These are phyloP conservation scores for Lactarius indigo DNA, from an alignment of 768 basidiomycete genomes.

Conservation along the genomic window DNA sequence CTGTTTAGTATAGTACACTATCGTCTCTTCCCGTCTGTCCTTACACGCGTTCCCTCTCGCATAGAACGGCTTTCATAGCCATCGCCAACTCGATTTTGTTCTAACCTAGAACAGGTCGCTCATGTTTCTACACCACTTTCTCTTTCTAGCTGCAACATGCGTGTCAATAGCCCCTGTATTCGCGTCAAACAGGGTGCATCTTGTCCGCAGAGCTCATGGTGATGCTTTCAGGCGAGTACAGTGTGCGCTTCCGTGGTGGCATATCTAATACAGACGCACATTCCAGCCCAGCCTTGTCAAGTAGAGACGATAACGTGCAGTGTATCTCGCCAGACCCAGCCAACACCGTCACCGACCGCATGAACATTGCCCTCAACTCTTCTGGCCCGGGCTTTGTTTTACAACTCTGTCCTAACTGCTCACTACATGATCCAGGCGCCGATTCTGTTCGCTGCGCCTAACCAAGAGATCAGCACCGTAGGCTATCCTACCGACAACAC, in stretches of 20 bases:
- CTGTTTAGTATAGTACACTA: not conserved
- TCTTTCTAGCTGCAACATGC: not conserved
- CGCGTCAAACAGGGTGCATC: not conserved
- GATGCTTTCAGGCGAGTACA: not conserved
- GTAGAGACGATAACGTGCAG: slow-evolving; percentile 10
- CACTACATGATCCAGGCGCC: slow-evolving; percentile 64
- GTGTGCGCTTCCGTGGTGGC: no score
- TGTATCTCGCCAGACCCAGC: slow-evolving; percentile 50
- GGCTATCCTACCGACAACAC: slow-evolving; percentile 68
- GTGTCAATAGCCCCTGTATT: not conserved
- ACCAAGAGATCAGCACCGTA: slow-evolving; percentile 79
- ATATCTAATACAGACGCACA: not conserved
- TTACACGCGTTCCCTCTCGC: slow-evolving; percentile 3
- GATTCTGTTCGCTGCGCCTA: slow-evolving; percentile 57
- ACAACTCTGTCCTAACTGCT: slow-evolving; percentile 57
- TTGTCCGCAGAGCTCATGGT: not conserved
- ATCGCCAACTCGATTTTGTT: not conserved
- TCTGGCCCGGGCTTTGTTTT: slow-evolving; percentile 66
- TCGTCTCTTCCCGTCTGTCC: not conserved
- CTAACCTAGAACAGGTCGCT: not conserved
- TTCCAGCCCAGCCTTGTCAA: slow-evolving; percentile 1
- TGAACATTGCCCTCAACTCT: slow-evolving; percentile 61
- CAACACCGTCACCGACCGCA: slow-evolving; percentile 57
- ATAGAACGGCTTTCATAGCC: not conserved
- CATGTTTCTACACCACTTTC: not conserved